phyloP scores from a whole-genome alignment of 371 early-diverging fungal genomes.

The Mortierella sp. region DNA sequence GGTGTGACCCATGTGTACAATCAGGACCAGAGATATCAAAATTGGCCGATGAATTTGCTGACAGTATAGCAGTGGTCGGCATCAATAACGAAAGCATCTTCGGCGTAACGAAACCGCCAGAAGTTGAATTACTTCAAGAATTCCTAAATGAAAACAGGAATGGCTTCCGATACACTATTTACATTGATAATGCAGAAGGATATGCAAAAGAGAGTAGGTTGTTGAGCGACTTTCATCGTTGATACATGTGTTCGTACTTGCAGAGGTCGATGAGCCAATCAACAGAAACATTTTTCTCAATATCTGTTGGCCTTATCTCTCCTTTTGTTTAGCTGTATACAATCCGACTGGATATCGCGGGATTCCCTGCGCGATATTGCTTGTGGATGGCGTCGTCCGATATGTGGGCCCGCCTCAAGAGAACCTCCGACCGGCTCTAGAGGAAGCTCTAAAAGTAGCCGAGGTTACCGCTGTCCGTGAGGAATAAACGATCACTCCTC shows the following conservation, averaged over 20 bases:
- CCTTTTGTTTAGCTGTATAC: constrained; percentile 18
- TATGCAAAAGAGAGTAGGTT: constrained; percentile 49
- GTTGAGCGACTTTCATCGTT: not conserved
- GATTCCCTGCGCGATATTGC: constrained; percentile 43
- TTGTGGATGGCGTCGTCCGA: constrained; percentile 39
- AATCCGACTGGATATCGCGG: constrained; percentile 45
- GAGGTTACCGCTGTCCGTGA: constrained; percentile 14
- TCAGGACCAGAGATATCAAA: constrained; percentile 49
- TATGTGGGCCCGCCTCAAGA: constrained; percentile 53
- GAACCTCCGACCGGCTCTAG: constrained; percentile 27
- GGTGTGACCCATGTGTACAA: constrained; percentile 52
- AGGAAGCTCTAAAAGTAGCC: constrained; percentile 16
- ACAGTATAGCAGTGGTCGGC: constrained; percentile 36
- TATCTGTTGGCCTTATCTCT: not conserved
- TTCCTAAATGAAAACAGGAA: constrained; percentile 34
- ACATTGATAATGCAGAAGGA: constrained; percentile 39
- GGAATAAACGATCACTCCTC: constrained; percentile 5
- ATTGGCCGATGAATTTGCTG: constrained; percentile 37
- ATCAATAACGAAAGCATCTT: constrained; percentile 56
- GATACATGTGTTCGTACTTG: not conserved
- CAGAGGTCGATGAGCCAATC: not conserved
- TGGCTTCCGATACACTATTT: constrained; percentile 45
- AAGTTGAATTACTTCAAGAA: constrained; percentile 13
- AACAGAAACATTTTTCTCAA: not conserved
- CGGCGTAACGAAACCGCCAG: constrained; percentile 27